phyloP scores from a whole-genome alignment of 2,329 filamentous ascomycete genomes.

The Colletotrichum tabaci region DNA sequence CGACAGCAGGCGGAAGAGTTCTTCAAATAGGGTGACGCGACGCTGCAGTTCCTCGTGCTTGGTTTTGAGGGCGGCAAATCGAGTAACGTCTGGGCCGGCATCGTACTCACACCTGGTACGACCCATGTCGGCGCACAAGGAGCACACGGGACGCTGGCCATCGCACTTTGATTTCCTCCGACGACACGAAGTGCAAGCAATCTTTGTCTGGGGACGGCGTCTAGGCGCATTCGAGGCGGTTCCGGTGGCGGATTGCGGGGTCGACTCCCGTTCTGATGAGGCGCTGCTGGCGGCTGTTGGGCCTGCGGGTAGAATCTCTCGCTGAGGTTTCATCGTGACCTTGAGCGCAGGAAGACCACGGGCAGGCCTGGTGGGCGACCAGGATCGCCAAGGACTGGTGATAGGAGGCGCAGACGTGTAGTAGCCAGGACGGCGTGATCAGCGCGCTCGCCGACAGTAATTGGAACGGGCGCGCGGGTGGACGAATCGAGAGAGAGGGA shows the following conservation, averaged over 20 bases:
- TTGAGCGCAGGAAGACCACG: conserved; percentile 25
- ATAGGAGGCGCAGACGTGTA: conserved; percentile 27
- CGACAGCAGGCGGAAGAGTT: conserved; percentile 37
- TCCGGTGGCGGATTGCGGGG: conserved; percentile 34
- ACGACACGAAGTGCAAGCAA: conserved; percentile 42
- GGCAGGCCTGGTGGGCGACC: conserved; percentile 18
- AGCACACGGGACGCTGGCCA: conserved; percentile 40
- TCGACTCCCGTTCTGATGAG: conserved; percentile 29
- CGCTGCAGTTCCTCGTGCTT: conserved; percentile 40
- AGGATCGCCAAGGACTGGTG: conserved; percentile 15
- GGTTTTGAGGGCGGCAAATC: conserved; percentile 39
- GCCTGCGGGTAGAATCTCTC: conserved; percentile 41
- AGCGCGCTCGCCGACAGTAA: conserved; percentile 14
- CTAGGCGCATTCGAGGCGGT: conserved; percentile 27
- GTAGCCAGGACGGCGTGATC: conserved; percentile 31
- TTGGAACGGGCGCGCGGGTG: conserved; percentile 33
- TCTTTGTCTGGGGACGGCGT: conserved; percentile 41
- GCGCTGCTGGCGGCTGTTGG: conserved; percentile 31
- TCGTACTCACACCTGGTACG: conserved; percentile 42
- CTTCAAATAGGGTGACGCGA: conserved; percentile 37
- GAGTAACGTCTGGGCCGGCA: conserved; percentile 42
- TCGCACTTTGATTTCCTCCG: conserved; percentile 43
- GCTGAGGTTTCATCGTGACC: conserved; percentile 41
- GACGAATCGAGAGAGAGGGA: conserved; percentile 34
- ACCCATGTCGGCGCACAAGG: conserved; percentile 40